Evolutionary conservation across 2,329 filamentous ascomycete species (phyloP).

Genomic region (Aspergillus fijiensis): DNA sequence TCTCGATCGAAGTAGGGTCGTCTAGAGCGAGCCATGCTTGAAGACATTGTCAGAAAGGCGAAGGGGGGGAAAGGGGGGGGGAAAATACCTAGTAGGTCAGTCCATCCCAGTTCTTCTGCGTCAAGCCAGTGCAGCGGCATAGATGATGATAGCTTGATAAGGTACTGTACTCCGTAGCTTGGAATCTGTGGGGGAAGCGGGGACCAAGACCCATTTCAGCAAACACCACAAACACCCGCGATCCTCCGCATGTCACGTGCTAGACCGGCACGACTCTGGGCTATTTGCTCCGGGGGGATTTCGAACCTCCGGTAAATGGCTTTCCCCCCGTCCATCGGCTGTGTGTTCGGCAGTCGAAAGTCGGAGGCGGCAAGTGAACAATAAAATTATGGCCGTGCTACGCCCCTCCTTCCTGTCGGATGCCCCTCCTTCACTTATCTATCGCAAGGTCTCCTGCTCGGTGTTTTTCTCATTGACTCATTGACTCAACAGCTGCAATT

Average conservation of each 20-base stretch:
- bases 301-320: not conserved
- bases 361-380: not conserved
- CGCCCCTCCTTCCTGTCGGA: not conserved
- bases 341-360: slow-evolving; percentile 14
- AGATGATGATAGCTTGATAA: no score
- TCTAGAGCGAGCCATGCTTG: not conserved
- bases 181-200: not conserved
- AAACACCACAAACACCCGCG: not conserved
- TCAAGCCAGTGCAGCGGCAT: no score
- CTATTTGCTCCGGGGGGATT: no score
- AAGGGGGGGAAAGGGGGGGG: no score
- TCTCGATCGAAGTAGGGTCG: not conserved
- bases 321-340: slow-evolving; percentile 11
- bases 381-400: not conserved
- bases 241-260: not conserved
- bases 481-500: not conserved
- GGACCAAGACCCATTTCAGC: not conserved
- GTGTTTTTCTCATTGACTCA: not conserved
- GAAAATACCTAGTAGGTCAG: no score
- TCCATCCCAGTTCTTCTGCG: no score
- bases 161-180: no score
- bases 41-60: not conserved
- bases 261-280: not conserved
- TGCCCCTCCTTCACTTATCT: not conserved
- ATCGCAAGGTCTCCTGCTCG: not conserved